These are phyloP conservation scores for Turnera subulata DNA, from an alignment of 345 rosid species.

Conservation along the genomic window DNA sequence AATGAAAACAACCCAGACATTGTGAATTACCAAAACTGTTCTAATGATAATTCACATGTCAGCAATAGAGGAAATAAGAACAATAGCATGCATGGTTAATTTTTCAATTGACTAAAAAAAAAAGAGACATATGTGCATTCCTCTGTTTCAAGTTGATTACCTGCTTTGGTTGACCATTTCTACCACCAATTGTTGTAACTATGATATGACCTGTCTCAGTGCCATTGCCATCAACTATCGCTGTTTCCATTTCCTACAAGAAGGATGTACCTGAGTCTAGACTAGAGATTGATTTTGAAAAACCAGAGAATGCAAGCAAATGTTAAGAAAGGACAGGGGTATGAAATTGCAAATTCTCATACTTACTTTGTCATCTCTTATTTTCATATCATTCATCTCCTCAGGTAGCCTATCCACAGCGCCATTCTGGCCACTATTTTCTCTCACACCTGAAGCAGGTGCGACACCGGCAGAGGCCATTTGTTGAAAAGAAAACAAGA, in stretches of 20 bases:
- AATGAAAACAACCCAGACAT: too few species aligned
- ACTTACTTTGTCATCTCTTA: slow-evolving; percentile 49
- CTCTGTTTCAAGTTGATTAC: too few species aligned
- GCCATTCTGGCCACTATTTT: slow-evolving; percentile 25
- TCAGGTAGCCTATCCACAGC: slow-evolving; percentile 42
- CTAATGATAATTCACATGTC: too few species aligned
- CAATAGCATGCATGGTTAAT: too few species aligned
- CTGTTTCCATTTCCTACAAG: slow-evolving; percentile 90
- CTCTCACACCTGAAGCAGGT: slow-evolving; percentile 25
- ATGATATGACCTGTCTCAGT: slow-evolving; percentile 95
- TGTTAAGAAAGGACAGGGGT: not conserved
- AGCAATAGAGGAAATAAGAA: too few species aligned
- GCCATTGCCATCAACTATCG: slow-evolving; percentile 77
- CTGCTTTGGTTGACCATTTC: slow-evolving; percentile 96
- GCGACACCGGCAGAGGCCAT: slow-evolving; percentile 34
- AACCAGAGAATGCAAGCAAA: not conserved
- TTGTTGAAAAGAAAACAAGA: slow-evolving; percentile 10
- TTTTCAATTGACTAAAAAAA: too few species aligned
- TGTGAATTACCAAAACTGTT: too few species aligned
- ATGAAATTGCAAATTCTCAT: not conserved
- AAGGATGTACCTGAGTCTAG: not conserved
- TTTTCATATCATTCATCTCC: slow-evolving; percentile 63
- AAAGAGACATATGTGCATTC: too few species aligned
- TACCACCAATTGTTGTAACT: slow-evolving; percentile 95
- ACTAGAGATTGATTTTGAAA: not conserved